Evolutionary conservation across 441 rosid genomes (phyloP).

Genomic region (Populus hybrid): DNA sequence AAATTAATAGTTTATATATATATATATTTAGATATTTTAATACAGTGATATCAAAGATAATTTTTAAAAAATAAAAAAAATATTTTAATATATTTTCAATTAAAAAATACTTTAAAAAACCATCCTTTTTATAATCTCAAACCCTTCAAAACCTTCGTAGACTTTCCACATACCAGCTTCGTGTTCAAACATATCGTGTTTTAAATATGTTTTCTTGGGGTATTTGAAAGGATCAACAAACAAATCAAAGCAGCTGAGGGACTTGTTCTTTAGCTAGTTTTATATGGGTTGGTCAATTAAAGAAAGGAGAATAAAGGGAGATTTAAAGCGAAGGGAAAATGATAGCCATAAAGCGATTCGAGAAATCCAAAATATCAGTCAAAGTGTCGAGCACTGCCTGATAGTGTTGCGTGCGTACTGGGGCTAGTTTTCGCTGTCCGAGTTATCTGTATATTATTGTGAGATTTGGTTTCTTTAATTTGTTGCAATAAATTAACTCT

Average conservation of each 20-base stretch:
- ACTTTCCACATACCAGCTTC: neutral
- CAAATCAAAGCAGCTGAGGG: neutral
- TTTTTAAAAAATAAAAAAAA: no score
- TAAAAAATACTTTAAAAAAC: no score
- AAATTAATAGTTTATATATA: no score
- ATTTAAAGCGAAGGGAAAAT: neutral
- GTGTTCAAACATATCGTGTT: neutral
- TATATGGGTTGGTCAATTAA: neutral
- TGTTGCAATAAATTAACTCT: no score
- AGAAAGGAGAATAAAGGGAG: neutral
- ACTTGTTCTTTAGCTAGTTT: neutral
- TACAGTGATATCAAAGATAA: no score
- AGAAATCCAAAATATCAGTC: neutral
- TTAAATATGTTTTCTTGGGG: neutral
- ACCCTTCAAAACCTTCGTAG: no score
- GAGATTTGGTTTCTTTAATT: no score
- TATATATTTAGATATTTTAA: no score
- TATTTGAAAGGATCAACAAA: neutral
- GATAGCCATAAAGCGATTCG: neutral
- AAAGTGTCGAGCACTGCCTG: neutral
- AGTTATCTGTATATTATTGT: no score
- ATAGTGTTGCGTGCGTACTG: neutral
- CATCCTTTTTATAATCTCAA: no score
- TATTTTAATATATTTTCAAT: no score
- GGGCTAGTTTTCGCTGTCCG: no score